phyloP scores from a whole-genome alignment of 164 flowering plant species.

The Kingdonia uniflora region DNA sequence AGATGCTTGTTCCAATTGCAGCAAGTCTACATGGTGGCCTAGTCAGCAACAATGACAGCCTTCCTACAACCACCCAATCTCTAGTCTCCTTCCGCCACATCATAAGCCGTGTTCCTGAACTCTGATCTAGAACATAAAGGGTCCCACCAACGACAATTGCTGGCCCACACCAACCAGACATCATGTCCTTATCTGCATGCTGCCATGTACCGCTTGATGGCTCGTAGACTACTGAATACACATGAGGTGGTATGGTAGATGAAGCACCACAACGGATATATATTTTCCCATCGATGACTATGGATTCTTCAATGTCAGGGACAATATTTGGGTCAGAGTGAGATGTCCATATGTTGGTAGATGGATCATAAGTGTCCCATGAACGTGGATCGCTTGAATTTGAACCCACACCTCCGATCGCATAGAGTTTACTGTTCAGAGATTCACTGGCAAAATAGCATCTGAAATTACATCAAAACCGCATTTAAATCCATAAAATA shows the following conservation, averaged over 20 bases:
- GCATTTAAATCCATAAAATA: too few species aligned
- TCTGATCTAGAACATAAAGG: slow-evolving; percentile 71
- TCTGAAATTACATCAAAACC: slow-evolving; percentile 26
- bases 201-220: slow-evolving; percentile 52
- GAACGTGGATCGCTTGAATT: slow-evolving; percentile 38
- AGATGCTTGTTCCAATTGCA: slow-evolving; percentile 52
- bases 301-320: slow-evolving; percentile 56
- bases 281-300: slow-evolving; percentile 56
- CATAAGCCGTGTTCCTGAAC: slow-evolving; percentile 58
- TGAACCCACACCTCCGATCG: slow-evolving; percentile 64
- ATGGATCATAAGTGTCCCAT: slow-evolving; percentile 57
- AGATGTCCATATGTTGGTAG: slow-evolving; percentile 33
- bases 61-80: slow-evolving; percentile 58
- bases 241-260: slow-evolving; percentile 28
- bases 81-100: slow-evolving; percentile 50
- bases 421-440: slow-evolving; percentile 44
- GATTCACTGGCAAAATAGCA: slow-evolving; percentile 61
- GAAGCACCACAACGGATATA: slow-evolving; percentile 38
- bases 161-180: slow-evolving; percentile 66
- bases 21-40: slow-evolving; percentile 73
- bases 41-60: slow-evolving; percentile 46
- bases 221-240: slow-evolving; percentile 35
- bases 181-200: slow-evolving; percentile 50
- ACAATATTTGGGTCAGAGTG: slow-evolving; percentile 34
- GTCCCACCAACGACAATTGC: slow-evolving; percentile 56